Base-by-base conservation (phyloP, 441 rosid species). In the Euphorbia corollata region DNA sequence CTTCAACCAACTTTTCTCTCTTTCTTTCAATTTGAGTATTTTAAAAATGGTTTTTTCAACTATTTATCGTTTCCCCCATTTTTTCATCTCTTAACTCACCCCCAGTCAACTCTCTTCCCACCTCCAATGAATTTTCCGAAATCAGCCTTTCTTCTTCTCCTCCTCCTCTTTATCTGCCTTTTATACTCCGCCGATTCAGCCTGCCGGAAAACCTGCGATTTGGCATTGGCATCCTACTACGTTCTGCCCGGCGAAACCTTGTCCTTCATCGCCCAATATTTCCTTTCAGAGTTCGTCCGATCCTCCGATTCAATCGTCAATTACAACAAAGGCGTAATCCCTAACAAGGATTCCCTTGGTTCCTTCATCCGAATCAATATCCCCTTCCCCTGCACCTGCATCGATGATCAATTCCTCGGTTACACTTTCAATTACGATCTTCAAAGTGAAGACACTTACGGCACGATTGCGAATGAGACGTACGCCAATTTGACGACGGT, bases 141-240 rank as follows among this genome's bases (percentile, higher is more conserved):
- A n/a, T 15, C 24, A 4, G 22, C 8, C 8, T 54, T 22, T 1
- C 0, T 2, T 2, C 10, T 54, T 54, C 30, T 54, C 0, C 13
- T 54, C 5, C 5, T 54, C 5, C 5, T 54, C 30, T 20, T 54
- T 30, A 13, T 20, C 59, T 54, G 30, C 13, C 27, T 54, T 54
- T 54, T 54, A 27, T 22, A 22, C 62, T 27, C 62, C 70, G 16
- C 76, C 61, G 83, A 76, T 58, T 80, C 95, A 4, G 70, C 63
- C 45, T 91, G 98, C 80, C 45, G 7, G 66, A 13, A 4, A 32
- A 67, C 71, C 45, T 86, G 91, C 74, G 75, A 64, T 54, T 19
- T 65, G 43, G 91, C 88, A 53, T 54, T 84, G 1, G 91, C 91
- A 23, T 86, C 91, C 18, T 89, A 81, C 84, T 84, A 82, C 74